Conservation (phyloP, 768 basidiomycete genomes). For the Mycena metata region DNA sequence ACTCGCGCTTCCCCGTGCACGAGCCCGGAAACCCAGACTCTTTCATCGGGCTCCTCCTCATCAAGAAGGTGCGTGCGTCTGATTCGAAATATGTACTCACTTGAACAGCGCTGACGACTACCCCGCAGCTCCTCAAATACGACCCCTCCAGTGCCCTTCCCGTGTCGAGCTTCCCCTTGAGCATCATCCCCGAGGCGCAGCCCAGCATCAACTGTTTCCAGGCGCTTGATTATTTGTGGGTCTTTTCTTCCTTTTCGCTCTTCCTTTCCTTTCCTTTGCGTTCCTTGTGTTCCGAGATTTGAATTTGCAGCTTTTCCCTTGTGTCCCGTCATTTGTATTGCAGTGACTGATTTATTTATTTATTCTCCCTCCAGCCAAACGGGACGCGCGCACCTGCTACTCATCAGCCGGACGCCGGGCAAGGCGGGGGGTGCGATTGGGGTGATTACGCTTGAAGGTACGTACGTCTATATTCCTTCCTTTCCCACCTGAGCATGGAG, state of each 20-base stretch:
- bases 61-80: conserved; percentile 70
- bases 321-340: too few species aligned
- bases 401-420: conserved; percentile 90
- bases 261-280: too few species aligned
- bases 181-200: conserved; percentile 89
- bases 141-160: conserved; percentile 86
- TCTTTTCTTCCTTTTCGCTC: neutral
- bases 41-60: conserved; percentile 73
- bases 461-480: conserved; percentile 30
- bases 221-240: conserved; percentile 92
- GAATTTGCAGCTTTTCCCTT: too few species aligned
- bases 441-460: conserved; percentile 90
- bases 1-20: conserved; percentile 80
- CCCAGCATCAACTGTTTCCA: conserved; percentile 95
- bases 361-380: conserved; percentile 88
- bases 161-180: conserved; percentile 81
- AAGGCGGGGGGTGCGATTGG: conserved; percentile 87
- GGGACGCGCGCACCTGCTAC: conserved; percentile 90
- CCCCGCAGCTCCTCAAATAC: conserved; percentile 84
- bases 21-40: conserved; percentile 62
- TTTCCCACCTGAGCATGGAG: too few species aligned
- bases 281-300: too few species aligned
- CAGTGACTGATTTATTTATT: too few species aligned
- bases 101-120: conserved; percentile 46
- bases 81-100: too few species aligned